Evolutionary conservation across 768 basidiomycete genomes (phyloP).

Genomic region (Leccinum sublutescens): DNA sequence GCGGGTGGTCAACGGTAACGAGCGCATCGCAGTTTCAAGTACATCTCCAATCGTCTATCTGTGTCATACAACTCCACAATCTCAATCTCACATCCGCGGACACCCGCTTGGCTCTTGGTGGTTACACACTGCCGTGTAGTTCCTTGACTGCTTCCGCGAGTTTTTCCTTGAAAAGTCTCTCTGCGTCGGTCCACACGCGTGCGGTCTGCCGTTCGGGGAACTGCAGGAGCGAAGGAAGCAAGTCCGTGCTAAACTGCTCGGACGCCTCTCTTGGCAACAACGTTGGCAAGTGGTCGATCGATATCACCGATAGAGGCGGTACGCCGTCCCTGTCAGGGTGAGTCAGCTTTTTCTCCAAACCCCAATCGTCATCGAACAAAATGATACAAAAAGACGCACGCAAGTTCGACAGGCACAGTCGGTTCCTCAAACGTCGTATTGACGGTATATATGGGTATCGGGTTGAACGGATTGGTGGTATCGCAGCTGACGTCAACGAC

Average conservation of each 20-base stretch:
- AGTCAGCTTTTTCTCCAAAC: neutral
- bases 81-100: neutral
- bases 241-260: conserved; percentile 89
- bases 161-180: conserved; percentile 75
- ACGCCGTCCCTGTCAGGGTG: conserved; percentile 47
- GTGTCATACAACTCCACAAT: neutral
- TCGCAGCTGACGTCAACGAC: conserved; percentile 99
- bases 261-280: conserved; percentile 94
- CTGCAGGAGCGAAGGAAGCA: conserved; percentile 79
- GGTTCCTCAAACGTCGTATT: conserved; percentile 95
- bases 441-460: conserved; percentile 90
- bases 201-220: conserved; percentile 65
- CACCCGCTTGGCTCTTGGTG: neutral
- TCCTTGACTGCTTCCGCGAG: conserved; percentile 46
- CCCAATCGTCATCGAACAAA: no score
- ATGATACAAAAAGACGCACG: conserved; percentile 46
- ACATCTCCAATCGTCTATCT: neutral
- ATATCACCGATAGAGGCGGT: conserved; percentile 78
- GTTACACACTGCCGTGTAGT: conserved; percentile 2
- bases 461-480: conserved; percentile 98
- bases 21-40: neutral
- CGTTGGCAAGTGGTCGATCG: conserved; percentile 97
- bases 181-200: conserved; percentile 86
- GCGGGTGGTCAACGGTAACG: neutral
- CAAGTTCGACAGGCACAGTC: conserved; percentile 81